Evolutionary conservation across 495 filamentous ascomycete genomes (phyloP).

Genomic region (Annulohypoxylon maeteangense): DNA sequence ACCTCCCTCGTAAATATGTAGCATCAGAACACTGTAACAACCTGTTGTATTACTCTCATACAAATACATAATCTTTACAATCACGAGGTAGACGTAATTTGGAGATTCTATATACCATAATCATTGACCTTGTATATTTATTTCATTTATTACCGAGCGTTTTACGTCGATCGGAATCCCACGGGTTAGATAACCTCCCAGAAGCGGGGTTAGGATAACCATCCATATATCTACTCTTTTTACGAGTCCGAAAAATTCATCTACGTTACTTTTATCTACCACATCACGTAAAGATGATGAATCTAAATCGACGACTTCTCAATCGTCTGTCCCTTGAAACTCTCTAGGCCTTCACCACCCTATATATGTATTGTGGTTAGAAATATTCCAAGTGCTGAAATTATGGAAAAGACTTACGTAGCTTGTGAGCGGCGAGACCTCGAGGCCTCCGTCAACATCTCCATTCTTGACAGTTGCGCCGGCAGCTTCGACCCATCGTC

Average conservation of each 20-base stretch:
- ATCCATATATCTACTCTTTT: not conserved
- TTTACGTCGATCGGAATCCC: not conserved
- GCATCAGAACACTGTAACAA: too few species aligned
- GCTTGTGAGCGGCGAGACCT: conserved; percentile 92
- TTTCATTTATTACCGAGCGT: not conserved
- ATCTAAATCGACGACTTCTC: conserved; percentile 64
- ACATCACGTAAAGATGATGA: not conserved
- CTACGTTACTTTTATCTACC: not conserved
- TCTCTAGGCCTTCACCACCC: conserved; percentile 91
- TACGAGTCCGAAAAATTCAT: not conserved
- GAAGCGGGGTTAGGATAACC: not conserved
- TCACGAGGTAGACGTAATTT: not conserved
- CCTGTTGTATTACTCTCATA: too few species aligned
- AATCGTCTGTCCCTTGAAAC: conserved; percentile 77
- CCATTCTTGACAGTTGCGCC: conserved; percentile 83
- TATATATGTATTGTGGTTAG: conserved; percentile 56
- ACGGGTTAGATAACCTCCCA: not conserved
- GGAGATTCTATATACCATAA: not conserved
- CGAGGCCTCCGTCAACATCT: conserved; percentile 74
- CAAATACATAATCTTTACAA: not conserved
- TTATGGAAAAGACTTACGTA: conserved; percentile 75
- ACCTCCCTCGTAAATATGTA: not conserved
- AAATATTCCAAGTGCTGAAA: conserved; percentile 1
- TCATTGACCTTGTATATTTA: not conserved
- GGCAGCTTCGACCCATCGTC: conserved; percentile 81